phyloP scores from a whole-genome alignment of 176 grass and related monocot species.

The Echinochloa phyllopogon region DNA sequence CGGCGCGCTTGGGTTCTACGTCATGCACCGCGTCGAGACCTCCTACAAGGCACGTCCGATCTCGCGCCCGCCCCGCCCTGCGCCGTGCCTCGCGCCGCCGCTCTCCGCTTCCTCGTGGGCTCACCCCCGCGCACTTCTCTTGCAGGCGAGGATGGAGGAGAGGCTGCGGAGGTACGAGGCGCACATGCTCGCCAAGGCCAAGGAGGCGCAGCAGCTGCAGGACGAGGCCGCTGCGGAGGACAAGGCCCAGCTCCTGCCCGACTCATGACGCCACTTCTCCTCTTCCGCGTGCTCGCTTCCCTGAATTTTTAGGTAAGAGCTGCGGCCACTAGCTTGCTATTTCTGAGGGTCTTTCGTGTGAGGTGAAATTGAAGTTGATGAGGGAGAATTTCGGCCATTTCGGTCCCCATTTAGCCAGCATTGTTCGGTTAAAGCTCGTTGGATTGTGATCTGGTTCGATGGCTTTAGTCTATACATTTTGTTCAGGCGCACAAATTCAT shows the following conservation, averaged over 20 bases:
- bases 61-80: background rate
- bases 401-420: background rate
- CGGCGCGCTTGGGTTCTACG: constrained; percentile 77
- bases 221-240: constrained; percentile 51
- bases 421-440: background rate
- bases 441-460: background rate
- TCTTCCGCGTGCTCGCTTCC: background rate
- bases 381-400: background rate
- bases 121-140: constrained; percentile 2
- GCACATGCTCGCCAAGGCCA: constrained; percentile 63
- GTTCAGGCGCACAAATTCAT: background rate
- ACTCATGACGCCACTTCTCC: constrained; percentile 44
- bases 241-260: constrained; percentile 60
- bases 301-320: constrained; percentile 19
- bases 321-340: background rate
- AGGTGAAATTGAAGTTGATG: background rate
- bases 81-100: background rate
- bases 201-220: constrained; percentile 44
- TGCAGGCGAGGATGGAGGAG: constrained; percentile 90
- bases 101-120: background rate
- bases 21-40: constrained; percentile 83
- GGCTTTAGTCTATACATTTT: background rate
- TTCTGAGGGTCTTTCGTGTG: background rate
- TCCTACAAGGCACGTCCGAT: constrained; percentile 71
- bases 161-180: constrained; percentile 68